Evolutionary conservation across 257 asterid genomes (phyloP).

Genomic region (Nicotiana undulata): DNA sequence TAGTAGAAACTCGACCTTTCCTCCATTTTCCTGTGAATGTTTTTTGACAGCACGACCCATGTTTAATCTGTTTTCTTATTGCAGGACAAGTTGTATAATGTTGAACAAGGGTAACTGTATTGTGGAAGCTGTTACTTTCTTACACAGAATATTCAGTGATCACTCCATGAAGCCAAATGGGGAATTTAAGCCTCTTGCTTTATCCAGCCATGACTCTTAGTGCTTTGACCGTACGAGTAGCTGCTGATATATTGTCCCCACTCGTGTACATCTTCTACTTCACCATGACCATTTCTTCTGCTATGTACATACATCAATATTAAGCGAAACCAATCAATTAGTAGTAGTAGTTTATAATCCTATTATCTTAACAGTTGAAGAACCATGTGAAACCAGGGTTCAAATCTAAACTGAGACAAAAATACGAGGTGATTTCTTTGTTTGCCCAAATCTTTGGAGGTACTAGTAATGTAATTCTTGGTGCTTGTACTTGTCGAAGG

Average conservation of each 20-base stretch:
- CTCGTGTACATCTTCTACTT: not conserved
- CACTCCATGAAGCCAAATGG: conserved; percentile 28
- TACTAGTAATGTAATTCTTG: too few species aligned
- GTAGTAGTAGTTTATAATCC: not conserved
- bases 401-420: not conserved
- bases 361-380: not conserved
- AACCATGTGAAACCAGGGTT: not conserved
- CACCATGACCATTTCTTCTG: not conserved
- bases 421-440: not conserved
- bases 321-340: not conserved
- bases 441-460: not conserved
- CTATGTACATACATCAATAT: not conserved
- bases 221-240: not conserved
- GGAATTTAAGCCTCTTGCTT: conserved; percentile 38
- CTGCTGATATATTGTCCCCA: not conserved
- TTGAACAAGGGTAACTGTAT: conserved; percentile 63
- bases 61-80: not conserved
- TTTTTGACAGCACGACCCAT: not conserved
- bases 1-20: not conserved
- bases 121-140: conserved; percentile 44
- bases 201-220: conserved; percentile 1
- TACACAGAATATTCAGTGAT: conserved; percentile 36
- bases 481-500: too few species aligned
- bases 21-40: not conserved
- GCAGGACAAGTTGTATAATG: conserved; percentile 70